phyloP scores from a whole-genome alignment of 768 basidiomycete genomes.

The Boletales sp. region DNA sequence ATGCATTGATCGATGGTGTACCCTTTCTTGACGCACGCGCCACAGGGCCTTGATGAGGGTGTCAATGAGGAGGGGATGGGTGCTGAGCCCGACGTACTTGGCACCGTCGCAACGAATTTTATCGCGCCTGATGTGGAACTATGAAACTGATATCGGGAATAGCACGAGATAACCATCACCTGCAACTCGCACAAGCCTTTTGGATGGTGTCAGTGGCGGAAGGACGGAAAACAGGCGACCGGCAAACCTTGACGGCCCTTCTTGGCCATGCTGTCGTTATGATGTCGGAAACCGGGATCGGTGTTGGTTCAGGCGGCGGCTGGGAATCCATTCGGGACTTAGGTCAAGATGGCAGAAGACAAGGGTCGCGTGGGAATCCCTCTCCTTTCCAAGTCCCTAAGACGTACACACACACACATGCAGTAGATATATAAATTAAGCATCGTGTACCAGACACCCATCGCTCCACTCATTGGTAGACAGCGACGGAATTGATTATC shows the following conservation, averaged over 20 bases:
- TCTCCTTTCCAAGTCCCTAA: slow-evolving; percentile 16
- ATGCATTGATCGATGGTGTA: slow-evolving; percentile 50
- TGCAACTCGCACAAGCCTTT: slow-evolving; percentile 60
- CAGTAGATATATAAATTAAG: too few species aligned
- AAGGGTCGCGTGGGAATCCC: slow-evolving; percentile 27
- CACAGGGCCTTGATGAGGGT: slow-evolving; percentile 47
- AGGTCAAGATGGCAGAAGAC: slow-evolving; percentile 26
- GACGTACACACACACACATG: too few species aligned
- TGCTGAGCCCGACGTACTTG: slow-evolving; percentile 32
- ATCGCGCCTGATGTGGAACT: slow-evolving; percentile 42
- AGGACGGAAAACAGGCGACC: slow-evolving; percentile 1
- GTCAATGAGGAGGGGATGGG: slow-evolving; percentile 1
- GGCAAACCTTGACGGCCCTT: slow-evolving; percentile 48
- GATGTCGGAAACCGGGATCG: slow-evolving; percentile 52
- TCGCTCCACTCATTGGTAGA: slow-evolving; percentile 36
- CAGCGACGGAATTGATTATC: slow-evolving; percentile 54
- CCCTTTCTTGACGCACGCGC: slow-evolving; percentile 54
- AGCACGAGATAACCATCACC: slow-evolving; percentile 26
- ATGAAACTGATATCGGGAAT: neutral
- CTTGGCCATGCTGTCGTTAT: slow-evolving; percentile 45
- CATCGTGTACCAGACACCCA: too few species aligned
- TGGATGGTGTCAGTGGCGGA: slow-evolving; percentile 9
- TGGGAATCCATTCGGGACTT: slow-evolving; percentile 33
- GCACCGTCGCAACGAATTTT: slow-evolving; percentile 59
- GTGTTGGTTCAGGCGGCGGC: slow-evolving; percentile 31